Evolutionary conservation across 192 early-diverging fungal genomes (phyloP), one percentile per base, ranked within the genome.

Genomic region (Umbelopsis sp.): DNA sequence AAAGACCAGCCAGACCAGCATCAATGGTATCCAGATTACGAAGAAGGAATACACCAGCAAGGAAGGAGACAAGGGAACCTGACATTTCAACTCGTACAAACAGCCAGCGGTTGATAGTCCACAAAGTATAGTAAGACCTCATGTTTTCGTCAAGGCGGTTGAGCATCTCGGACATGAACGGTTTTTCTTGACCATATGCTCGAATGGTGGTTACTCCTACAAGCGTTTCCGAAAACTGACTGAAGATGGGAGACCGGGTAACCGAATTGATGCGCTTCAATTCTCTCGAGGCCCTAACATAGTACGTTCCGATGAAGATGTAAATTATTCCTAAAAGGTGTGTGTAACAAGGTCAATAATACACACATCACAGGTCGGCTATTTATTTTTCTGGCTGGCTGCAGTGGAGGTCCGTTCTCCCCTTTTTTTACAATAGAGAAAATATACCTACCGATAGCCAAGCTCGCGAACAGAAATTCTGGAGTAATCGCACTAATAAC

Each of bases 211-310:
- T 83, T 31, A 89, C 87, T 25, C 93, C 93, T 14, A 82, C 77
- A 12, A 93, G 81, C n/a, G 94, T 87, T 78, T 96, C 95, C 53
- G 84, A 84, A 71, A 96, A 94, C 65, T 92, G 87, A 16, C 93
- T 88, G 67, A 93, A 91, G 17, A 96, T 80, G 12, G 95, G 95
- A n/a, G 86, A 84, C 74, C 86, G 83, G 3, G 88, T 83, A 8
- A 89, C 82, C 0, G 91, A 90, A 75, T 96, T 92, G 26, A 98
- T 79, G 21, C 96, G 89, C 83, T 97, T 96, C 71, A 97, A 82
- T 80, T 98, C 96, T 51, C 96, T 87, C 3, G 93, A 92, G 0
- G 91, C 81, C 20, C 82, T 82, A 24, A 94, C 77, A 75, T 94
- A 97, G 51, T 87, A 86, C 0, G 74, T 68, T 45, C 87, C 88